Base-by-base conservation (phyloP, 2,329 filamentous ascomycete species). In the Hymenoscyphus occultus region DNA sequence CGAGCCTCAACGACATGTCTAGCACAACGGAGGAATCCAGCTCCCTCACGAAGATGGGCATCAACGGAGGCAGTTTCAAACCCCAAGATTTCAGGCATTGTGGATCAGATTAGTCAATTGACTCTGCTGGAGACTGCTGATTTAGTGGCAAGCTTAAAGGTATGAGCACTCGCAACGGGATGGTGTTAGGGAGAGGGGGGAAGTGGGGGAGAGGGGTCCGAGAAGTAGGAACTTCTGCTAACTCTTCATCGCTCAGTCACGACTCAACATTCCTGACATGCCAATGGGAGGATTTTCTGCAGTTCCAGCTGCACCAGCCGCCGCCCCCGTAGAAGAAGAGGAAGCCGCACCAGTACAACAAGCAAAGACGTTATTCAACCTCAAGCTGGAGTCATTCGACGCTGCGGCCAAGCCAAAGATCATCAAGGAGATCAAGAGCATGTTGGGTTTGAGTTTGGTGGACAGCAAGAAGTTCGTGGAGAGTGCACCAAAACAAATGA, bases 381-480 rank as follows among this genome's bases (percentile, higher is more conserved):
- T 99, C 71, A 98, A 97, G 83, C 88, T 99, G 69, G 85, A 91
- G 79, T 90, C 90, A 42, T 96, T 98, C 78, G 96, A 99, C 62
- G 84, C 93, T 35, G 84, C 81, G 60, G 83, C 94, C 70, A 99
- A 99, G 85, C 93, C 96, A 75, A 99, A 99, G 90, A 84, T 99
- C 75, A 99, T 99, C 86, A 99, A 99, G 87, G 95, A 99, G 84
- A 86, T 99, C 83, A 99, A 99, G 88, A 89, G 87, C 76, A 85
- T 99, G 87, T 83, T 99, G 67, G 95, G 95, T 56, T 81, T 99
- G 77, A 96, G 91, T 78, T 85, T 99, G 82, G 96, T 99, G 73
- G 95, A 99, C 81, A 96, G 92, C 82, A 99, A 99, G 90, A 99
- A 99, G 84, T 99, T 99, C 76, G 95, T 99, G 71, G 95, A 99